Evolutionary conservation across 768 basidiomycete species (phyloP), one percentile per base, ranked within the genome.

Genomic region (Tephrocybe rancida): DNA sequence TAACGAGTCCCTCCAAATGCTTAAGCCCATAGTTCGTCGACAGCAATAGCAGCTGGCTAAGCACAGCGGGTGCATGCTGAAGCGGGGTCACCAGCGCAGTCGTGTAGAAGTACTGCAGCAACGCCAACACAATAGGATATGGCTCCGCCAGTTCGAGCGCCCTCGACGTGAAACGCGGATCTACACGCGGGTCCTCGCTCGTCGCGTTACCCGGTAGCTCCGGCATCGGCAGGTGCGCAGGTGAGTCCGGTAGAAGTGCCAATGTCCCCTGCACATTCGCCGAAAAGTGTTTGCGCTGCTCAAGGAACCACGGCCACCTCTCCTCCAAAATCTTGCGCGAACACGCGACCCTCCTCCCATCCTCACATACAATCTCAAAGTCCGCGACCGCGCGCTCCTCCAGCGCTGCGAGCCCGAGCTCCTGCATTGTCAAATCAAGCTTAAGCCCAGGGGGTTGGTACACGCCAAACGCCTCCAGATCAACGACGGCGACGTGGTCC

Each of bases 221-320:
- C 6, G 88, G 86, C 27, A 88, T 75, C 5, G 82, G 75, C 1
- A 85, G 73, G 57, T 88, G 81, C 75, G 86, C 83, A 1, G 81
- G 65, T 11, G 86, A 83, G 3, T 75, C 64, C 0, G 89, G 87
- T 39, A 90, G 68, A 7, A 73, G 70, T 39, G 87, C 83, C 38
- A 88, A 72, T 5, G 82, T 77, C 24, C 72, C 73, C 41, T 72
- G 71, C 1, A 90, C 89, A 8, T 74, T 78, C 47, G 81, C 76
- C 30, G 87, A 60, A 62, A 90, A 85, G 46, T 73, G 73, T 47
- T 73, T 67, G 18, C 87, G 74, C 64, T 92, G 86, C 48, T 85
- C 82, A 59, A 82, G 82, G 78, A 99, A 95, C 96, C 96, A 99
- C 1, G 90, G 85, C 96, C 96, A 99, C 29, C 95, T 82, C 29